Base-by-base conservation (phyloP, 306 rosid genomes). In the Begonia peltatifolia region DNA sequence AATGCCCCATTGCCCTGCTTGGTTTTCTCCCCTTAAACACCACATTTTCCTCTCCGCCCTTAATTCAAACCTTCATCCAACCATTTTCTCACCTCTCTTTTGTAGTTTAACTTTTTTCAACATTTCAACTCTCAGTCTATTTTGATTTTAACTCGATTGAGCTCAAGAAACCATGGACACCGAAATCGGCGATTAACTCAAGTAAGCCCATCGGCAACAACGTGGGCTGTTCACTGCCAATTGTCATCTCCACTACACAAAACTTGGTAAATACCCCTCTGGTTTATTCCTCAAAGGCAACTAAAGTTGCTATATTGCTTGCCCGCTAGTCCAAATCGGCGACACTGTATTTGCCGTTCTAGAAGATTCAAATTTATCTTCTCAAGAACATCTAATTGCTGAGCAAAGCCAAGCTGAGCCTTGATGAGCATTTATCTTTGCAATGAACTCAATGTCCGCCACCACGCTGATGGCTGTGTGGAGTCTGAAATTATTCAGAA, bases 401-500 rank as follows among this genome's bases (percentile, higher is more conserved):
- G 70, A 0, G 80, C 77, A 0, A 79, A 80, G 53, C 78, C 78
- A 0, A 42, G 58, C 11, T 2, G 23, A 20, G 23, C 23, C 72
- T 80, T 2, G 73, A 38, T 3, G 57, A 64, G 23, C 11, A 0
- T 76, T 76, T 0, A 80, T 83, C 1, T 76, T 55, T 80, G 83
- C 35, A 80, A 80, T 56, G 87, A 80, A 57, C 83, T 80, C 41
- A 76, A 80, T 47, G 87, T 80, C 0, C 18, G n/a, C n/a, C n/a
- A n/a, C n/a, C n/a, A n/a, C n/a, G n/a, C n/a, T n/a, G n/a, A n/a
- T 17, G 18, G 18, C 18, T 17, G 18, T 17, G 18, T 17, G 18
- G 18, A 17, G 18, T 17, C 18, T 17, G 18, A 17, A 17, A 17
- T 17, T 17, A 1, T 17, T 17, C 18, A 17, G 18, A 17, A 17